Evolutionary conservation across 2,329 filamentous ascomycete species (phyloP).

Genomic region (Aspergillus sp.): DNA sequence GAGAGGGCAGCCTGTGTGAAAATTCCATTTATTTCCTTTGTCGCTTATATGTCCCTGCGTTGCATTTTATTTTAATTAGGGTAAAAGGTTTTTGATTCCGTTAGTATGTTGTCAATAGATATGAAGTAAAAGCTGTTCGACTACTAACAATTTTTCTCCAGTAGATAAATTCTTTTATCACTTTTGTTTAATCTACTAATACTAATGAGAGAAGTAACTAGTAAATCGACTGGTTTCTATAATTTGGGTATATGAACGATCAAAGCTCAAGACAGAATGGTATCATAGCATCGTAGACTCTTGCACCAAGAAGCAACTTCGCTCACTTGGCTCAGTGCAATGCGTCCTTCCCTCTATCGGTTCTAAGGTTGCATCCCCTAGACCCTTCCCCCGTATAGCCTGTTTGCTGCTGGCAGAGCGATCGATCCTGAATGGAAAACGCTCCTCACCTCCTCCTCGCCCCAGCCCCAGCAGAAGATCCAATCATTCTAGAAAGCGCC

Average conservation of each 20-base stretch:
- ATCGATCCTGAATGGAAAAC: neutral
- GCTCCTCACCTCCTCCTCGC: constrained; percentile 22
- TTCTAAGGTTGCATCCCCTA: no score
- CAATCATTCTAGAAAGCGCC: constrained; percentile 61
- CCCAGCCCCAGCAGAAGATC: constrained; percentile 18
- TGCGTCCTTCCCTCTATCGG: no score
- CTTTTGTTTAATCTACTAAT: no score
- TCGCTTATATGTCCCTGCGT: neutral
- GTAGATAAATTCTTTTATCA: no score
- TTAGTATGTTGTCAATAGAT: no score
- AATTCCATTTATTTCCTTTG: constrained; percentile 3
- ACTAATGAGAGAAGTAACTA: neutral
- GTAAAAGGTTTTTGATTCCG: no score
- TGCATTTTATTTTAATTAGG: no score
- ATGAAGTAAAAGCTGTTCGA: no score
- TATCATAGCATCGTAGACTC: neutral
- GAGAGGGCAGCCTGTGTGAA: neutral
- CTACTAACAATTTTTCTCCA: no score
- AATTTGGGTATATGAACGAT: constrained; percentile 1
- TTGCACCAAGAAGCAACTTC: neutral
- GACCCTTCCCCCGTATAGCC: neutral
- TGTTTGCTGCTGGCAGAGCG: neutral
- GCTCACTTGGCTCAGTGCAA: no score
- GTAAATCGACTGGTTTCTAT: neutral
- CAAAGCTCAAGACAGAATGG: neutral